A percentile compares a stretch with the other conserved stretches of the same genome.
These are phyloP conservation scores for Boletus bicolor DNA, from an alignment of 768 basidiomycete genomes.

Conservation along the genomic window DNA sequence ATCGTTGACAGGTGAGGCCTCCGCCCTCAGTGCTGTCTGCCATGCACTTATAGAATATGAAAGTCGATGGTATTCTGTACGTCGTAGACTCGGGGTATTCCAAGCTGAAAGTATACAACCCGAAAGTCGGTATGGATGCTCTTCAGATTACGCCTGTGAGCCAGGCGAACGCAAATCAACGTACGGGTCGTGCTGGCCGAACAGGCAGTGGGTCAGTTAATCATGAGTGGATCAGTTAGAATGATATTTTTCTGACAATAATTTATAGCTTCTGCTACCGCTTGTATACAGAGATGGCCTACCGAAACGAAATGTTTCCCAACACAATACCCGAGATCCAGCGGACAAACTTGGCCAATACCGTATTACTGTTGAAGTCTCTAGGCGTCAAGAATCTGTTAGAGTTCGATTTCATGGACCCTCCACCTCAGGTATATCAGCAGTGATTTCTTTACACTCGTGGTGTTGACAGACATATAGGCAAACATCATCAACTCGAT, in stretches of 20 bases:
- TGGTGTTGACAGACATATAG: slow-evolving; percentile 35
- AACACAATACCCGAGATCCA: slow-evolving; percentile 99
- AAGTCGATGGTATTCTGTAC: slow-evolving; percentile 95
- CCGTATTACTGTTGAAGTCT: slow-evolving; percentile 90
- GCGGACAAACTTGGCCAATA: slow-evolving; percentile 95
- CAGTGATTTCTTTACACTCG: background rate
- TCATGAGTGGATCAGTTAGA: background rate
- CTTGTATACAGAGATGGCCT: slow-evolving; percentile 96
- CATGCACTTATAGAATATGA: slow-evolving; percentile 8
- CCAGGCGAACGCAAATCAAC: slow-evolving; percentile 96
- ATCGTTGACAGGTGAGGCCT: slow-evolving; percentile 73
- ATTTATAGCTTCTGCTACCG: slow-evolving; percentile 84
- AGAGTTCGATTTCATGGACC: slow-evolving; percentile 99
- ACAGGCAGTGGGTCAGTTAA: slow-evolving; percentile 85
- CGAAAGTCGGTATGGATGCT: slow-evolving; percentile 99
- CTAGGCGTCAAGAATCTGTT: slow-evolving; percentile 95
- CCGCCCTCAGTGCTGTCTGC: background rate
- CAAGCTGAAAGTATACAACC: slow-evolving; percentile 98
- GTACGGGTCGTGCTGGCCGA: slow-evolving; percentile 93
- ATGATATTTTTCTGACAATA: slow-evolving; percentile 1
- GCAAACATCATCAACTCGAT: slow-evolving; percentile 98
- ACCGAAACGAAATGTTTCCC: slow-evolving; percentile 89
- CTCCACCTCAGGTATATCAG: slow-evolving; percentile 85
- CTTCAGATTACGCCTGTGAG: slow-evolving; percentile 98
- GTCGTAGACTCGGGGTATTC: slow-evolving; percentile 97